Evolutionary conservation across 345 rosid genomes (phyloP), one percentile per base, ranked within the genome.

Genomic region (Iberis pinnata): DNA sequence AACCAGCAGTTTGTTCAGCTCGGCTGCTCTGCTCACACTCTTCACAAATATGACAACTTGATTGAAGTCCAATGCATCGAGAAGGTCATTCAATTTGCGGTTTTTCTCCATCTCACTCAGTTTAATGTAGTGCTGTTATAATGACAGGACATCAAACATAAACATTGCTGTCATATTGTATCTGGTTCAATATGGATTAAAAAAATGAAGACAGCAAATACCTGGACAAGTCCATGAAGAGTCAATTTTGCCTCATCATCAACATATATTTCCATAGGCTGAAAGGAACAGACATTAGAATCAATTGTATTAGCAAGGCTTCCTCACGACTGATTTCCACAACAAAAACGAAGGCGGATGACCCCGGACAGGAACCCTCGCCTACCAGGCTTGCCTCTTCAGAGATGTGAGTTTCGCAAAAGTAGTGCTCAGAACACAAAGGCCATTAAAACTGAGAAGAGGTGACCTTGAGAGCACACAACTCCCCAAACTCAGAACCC

Each of bases 191-290:
- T n/a, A n/a, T n/a, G n/a, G n/a, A n/a, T n/a, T n/a, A 16, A 31
- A 32, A 1, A 6, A 29, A 29, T 7, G 8, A 29, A 9, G 8
- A 9, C 2, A 7, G 10, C 5, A 0, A 29, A 18, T 75, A 88
- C 99, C 92, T 88, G 99, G 36, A 93, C 97, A 70, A 93, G 97
- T 33, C 99, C 99, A 60, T 93, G 95, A 32, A 93, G 95, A 56
- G 99, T 93, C 82, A 93, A 69, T 76, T 93, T 93, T 61, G 99
- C 95, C 73, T 93, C 99, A 17, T 88, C 95, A 12, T 87, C 96
- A 10, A 93, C 99, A 72, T 93, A 93, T 61, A 93, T 93, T 78
- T 93, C 97, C 97, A 88, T 93, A 8, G 99, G 99, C 97, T 93
- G 95, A 70, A 93, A 86, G 73, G 82, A 77, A 80, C 42, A 85